A percentile compares a stretch with the other conserved stretches of the same genome.
Evolutionary conservation across 352 stramenopile genomes (phyloP).

Genomic region (Pythium dissotocum): DNA sequence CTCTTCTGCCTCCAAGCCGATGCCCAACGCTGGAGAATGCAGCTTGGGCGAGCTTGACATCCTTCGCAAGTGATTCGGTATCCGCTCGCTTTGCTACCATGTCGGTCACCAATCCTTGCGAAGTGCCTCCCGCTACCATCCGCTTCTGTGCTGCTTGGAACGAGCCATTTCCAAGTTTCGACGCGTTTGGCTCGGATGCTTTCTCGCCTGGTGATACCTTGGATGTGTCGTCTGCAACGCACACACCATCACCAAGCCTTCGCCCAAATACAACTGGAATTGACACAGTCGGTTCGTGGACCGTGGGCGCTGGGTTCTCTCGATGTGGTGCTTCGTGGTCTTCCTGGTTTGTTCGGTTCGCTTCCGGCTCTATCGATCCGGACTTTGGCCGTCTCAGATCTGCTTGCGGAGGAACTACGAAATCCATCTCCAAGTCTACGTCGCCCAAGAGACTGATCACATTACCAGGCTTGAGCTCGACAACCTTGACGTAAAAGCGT

Average conservation of each 20-base stretch:
- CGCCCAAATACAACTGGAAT: conserved; percentile 1
- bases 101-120: background rate
- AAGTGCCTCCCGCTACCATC: background rate
- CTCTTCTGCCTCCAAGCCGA: conserved; percentile 18
- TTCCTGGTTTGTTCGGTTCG: background rate
- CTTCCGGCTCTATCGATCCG: background rate
- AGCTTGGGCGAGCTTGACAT: conserved; percentile 29
- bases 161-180: conserved; percentile 8
- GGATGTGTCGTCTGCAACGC: conserved; percentile 8
- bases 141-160: conserved; percentile 17
- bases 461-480: conserved; percentile 47
- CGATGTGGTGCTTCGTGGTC: background rate
- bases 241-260: conserved; percentile 20
- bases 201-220: background rate
- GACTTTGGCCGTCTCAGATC: conserved; percentile 27
- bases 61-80: conserved; percentile 20
- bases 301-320: background rate
- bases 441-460: conserved; percentile 62
- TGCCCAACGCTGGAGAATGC: conserved; percentile 30
- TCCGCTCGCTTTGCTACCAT: conserved; percentile 7
- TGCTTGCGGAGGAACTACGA: conserved; percentile 40
- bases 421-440: conserved; percentile 66
- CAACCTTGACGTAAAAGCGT: conserved; percentile 47
- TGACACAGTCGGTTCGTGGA: background rate
- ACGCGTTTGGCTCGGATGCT: background rate